Evolutionary conservation across 139 green algal species (phyloP).

Genomic region (Edaphochlamys debaryana): DNA sequence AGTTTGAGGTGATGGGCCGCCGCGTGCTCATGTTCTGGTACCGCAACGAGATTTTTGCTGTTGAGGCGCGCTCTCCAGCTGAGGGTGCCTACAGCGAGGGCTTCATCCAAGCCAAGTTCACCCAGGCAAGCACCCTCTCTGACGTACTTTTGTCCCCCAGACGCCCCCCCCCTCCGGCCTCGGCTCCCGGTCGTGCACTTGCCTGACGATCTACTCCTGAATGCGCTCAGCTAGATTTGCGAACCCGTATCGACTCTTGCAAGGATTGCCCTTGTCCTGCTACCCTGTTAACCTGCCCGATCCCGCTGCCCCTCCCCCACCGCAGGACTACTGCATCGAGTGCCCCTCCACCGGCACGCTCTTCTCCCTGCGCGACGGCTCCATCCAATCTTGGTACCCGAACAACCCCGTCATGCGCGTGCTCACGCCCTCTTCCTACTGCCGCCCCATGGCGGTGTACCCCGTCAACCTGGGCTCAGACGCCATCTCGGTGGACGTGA

Average conservation of each 20-base stretch:
- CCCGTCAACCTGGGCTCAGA: conserved; percentile 82
- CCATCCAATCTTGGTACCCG: conserved; percentile 93
- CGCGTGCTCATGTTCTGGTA: conserved; percentile 98
- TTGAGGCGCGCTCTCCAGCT: conserved; percentile 92
- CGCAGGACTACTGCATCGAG: conserved; percentile 87
- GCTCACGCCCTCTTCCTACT: conserved; percentile 83
- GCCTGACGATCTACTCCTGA: background rate
- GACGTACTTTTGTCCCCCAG: no score
- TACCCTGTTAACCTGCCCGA: background rate
- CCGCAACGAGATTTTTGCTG: conserved; percentile 91
- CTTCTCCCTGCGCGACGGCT: conserved; percentile 94
- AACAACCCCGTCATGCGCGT: conserved; percentile 87
- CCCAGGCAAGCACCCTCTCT: conserved; percentile 73
- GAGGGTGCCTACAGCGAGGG: conserved; percentile 97
- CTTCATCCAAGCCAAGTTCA: conserved; percentile 95
- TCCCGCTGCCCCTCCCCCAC: background rate
- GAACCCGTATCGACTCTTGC: no score
- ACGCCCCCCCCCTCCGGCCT: background rate
- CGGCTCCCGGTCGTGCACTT: background rate
- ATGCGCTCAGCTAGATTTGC: background rate
- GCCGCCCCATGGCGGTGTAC: conserved; percentile 74
- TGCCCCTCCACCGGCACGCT: conserved; percentile 90
- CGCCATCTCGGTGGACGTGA: conserved; percentile 80
- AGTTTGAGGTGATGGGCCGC: conserved; percentile 84
- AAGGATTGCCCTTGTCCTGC: no score